These are phyloP conservation scores for Alliaria petiolata DNA, from an alignment of 345 rosid species.

Conservation along the genomic window DNA sequence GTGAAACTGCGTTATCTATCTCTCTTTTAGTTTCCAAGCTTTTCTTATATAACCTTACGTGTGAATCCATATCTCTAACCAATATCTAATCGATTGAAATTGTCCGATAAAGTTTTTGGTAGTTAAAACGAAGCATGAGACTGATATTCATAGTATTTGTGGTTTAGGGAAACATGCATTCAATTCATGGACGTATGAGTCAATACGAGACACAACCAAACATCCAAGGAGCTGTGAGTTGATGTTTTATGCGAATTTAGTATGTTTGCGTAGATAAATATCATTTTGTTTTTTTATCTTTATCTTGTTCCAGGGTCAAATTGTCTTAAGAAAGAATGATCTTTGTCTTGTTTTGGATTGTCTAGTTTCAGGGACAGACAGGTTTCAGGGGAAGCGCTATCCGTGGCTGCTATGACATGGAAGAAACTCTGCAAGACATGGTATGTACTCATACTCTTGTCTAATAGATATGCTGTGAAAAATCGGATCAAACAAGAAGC, in stretches of 20 bases:
- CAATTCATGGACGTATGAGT: slow-evolving; percentile 33
- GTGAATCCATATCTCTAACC: background rate
- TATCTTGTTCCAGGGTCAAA: background rate
- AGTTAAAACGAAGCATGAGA: background rate
- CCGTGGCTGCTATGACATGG: slow-evolving; percentile 47
- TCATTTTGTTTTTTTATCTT: background rate
- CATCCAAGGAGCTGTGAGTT: slow-evolving; percentile 46
- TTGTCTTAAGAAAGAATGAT: background rate
- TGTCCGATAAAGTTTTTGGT: background rate
- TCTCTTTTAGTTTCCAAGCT: background rate
- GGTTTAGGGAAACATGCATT: slow-evolving; percentile 44
- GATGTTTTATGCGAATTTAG: background rate
- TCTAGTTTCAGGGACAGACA: slow-evolving; percentile 43
- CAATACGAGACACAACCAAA: slow-evolving; percentile 42
- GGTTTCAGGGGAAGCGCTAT: slow-evolving; percentile 37
- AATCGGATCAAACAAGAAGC: background rate
- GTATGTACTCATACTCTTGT: slow-evolving; percentile 36
- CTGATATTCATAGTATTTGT: slow-evolving; percentile 8
- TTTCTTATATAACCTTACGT: background rate
- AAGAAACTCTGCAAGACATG: slow-evolving; percentile 40
- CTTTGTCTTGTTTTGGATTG: background rate
- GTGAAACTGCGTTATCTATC: background rate
- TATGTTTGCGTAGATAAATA: background rate
- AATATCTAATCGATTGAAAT: background rate
- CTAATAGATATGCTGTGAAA: background rate